Base-by-base conservation (phyloP, 805 yeast species). In the Wickerhamomyces strasburgensis region DNA sequence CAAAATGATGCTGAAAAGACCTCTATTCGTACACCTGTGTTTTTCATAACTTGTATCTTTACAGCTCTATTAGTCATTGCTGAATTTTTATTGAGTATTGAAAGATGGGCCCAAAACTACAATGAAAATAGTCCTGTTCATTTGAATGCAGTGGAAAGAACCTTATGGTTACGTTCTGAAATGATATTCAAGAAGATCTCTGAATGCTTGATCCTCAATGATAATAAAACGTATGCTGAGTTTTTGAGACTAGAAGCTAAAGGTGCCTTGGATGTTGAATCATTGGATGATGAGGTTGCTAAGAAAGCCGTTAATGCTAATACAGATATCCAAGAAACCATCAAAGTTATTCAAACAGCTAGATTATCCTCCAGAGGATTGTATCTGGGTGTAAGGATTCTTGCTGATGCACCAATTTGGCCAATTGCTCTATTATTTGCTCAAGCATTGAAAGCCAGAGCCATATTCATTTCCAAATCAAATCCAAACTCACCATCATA, bases 321-420 rank as follows among this genome's bases (percentile, higher is more conserved):
- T 33, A 54, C 67, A 9, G 67, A 67, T 34, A 47, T 60, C n/a
- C 54, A 60, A 17, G 69, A 62, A 45, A 72, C 73, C 2, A 62
- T 74, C 15, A 62, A 56, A 33, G 66, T 74, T 16, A 72, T 79
- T 31, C 57, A 62, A 29, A 63, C 63, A 34, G 74, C 75, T 11
- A 65, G 72, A 53, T 63, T 75, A 35, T 74, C 80, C 14, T 65
- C 72, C 34, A 72, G 78, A 52, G 68, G 80, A 15, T 59, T 84
- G 28, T 78, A 80, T 38, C 59, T 84, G 27, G 94, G 93, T 28
- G 84, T 84, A 10, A 65, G 87, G 48, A 80, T 84, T 21, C 64
- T 84, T 35, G 87, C 88, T 4, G 93, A 84, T 64, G 89, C 89
- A 0, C 93, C 93, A 13, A 81, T 84, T 18, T 84, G 94, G 94